A percentile compares a stretch with the other conserved stretches of the same genome.
Evolutionary conservation across 257 asterid genomes (phyloP).

Genomic region (Solanum habrochaites): DNA sequence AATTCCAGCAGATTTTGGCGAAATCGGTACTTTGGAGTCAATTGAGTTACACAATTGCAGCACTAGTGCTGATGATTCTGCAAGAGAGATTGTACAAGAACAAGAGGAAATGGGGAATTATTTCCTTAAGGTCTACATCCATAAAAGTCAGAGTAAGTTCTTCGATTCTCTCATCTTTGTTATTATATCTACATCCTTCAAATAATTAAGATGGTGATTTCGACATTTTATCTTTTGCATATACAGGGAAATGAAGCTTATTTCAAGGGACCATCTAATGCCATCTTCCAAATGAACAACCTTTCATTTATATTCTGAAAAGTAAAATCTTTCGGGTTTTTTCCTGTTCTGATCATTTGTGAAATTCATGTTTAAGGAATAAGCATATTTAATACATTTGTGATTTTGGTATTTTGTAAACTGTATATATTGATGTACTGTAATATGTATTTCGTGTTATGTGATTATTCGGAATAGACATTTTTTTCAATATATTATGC

Average conservation of each 20-base stretch:
- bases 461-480: background rate
- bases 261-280: background rate
- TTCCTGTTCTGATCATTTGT: no score
- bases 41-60: background rate
- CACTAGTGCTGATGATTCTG: background rate
- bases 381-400: background rate
- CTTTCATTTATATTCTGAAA: no score
- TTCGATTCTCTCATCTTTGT: background rate
- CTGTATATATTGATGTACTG: no score
- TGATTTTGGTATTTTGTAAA: background rate
- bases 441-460: no score
- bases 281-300: background rate
- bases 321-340: no score
- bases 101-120: background rate
- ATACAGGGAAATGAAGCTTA: background rate
- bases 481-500: background rate
- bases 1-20: background rate
- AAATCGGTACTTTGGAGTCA: background rate
- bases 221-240: background rate
- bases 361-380: no score
- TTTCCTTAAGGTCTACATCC: background rate
- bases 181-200: no score
- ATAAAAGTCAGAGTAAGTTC: background rate
- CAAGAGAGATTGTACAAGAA: background rate
- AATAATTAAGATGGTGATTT: background rate